Conservation (phyloP, 108 stramenopile genomes). For the Skeletonema marinoi region DNA sequence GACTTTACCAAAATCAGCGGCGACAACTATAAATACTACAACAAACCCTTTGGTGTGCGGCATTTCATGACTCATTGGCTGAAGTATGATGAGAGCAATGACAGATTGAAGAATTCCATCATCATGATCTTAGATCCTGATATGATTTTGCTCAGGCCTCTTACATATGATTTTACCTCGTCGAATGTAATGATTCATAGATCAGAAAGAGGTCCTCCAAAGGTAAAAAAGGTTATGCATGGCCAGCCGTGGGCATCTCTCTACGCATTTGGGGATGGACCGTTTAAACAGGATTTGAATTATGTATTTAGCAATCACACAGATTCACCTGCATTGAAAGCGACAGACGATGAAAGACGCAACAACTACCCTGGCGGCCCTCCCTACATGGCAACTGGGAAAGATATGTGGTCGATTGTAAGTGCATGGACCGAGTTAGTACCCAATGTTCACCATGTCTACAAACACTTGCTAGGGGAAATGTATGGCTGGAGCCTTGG, state of each 20-base stretch:
- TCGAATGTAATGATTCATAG: constrained; percentile 53
- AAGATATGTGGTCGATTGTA: constrained; percentile 75
- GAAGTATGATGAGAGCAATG: constrained; percentile 57
- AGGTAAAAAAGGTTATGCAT: constrained; percentile 63
- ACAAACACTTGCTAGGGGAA: constrained; percentile 81
- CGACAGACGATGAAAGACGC: constrained; percentile 11
- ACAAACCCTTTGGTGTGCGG: constrained; percentile 90
- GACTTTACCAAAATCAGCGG: constrained; percentile 51
- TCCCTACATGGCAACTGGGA: constrained; percentile 75
- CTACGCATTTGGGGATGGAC: constrained; percentile 86
- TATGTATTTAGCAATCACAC: constrained; percentile 41
- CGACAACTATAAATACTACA: constrained; percentile 83
- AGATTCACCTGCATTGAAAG: constrained; percentile 55
- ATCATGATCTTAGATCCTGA: constrained; percentile 84
- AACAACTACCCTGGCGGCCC: constrained; percentile 78
- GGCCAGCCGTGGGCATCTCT: constrained; percentile 91
- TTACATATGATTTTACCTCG: constrained; percentile 81
- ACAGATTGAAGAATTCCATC: constrained; percentile 63
- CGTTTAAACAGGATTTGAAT: constrained; percentile 70
- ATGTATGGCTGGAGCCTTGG: constrained; percentile 92
- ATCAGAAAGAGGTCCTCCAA: constrained; percentile 31
- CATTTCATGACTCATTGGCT: constrained; percentile 81
- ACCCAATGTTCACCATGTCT: constrained; percentile 64
- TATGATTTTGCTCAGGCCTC: constrained; percentile 75
- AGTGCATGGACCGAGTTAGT: constrained; percentile 71